Evolutionary conservation across 441 rosid genomes (phyloP).

Genomic region (Adansonia rubrostipa): DNA sequence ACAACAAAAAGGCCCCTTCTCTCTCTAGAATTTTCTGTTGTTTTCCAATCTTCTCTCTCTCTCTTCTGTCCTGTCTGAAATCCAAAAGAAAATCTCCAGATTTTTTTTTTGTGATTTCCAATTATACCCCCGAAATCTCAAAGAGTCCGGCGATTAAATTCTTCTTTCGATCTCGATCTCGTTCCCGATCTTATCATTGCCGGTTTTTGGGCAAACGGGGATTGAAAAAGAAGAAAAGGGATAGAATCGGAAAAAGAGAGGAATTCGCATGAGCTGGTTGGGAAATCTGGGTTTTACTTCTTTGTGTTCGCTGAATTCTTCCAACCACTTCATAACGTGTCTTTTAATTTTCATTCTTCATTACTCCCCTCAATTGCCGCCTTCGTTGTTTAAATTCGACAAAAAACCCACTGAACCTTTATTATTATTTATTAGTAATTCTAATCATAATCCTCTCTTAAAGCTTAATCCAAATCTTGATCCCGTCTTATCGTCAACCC

Average conservation of each 20-base stretch:
- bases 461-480: slow-evolving; percentile 25
- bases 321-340: slow-evolving; percentile 62
- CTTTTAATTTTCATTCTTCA: slow-evolving; percentile 68
- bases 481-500: slow-evolving; percentile 27
- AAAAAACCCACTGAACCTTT: slow-evolving; percentile 52
- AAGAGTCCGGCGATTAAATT: neutral
- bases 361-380: slow-evolving; percentile 69
- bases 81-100: neutral
- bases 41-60: neutral
- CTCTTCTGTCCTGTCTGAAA: neutral
- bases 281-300: slow-evolving; percentile 54
- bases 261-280: slow-evolving; percentile 86
- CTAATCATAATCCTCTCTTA: slow-evolving; percentile 24
- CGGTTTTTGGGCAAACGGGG: slow-evolving; percentile 1
- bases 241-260: slow-evolving; percentile 18
- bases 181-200: neutral
- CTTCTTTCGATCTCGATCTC: neutral
- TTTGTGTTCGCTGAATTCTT: slow-evolving; percentile 43
- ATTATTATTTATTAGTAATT: slow-evolving; percentile 23
- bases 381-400: slow-evolving; percentile 53
- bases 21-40: slow-evolving; percentile 6
- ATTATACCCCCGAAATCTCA: neutral
- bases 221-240: neutral
- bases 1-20: neutral
- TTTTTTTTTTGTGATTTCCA: neutral